Conservation (phyloP, 352 stramenopile species). For the Phytophthora megakarya region DNA sequence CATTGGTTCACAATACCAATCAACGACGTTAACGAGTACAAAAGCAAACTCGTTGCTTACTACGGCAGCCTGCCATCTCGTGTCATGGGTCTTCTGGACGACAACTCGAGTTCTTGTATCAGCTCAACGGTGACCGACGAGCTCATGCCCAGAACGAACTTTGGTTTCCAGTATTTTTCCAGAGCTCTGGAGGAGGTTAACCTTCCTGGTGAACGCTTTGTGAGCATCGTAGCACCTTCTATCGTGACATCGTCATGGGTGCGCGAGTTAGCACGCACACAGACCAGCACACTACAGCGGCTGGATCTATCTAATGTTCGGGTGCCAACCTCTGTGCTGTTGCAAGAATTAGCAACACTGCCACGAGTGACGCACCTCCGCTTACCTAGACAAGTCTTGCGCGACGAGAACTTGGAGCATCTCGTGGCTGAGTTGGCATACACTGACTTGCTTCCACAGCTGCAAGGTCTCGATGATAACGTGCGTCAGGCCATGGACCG, state of each 20-base stretch:
- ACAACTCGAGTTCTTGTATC: constrained; percentile 13
- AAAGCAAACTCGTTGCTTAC: constrained; percentile 44
- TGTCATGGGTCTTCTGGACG: constrained; percentile 19
- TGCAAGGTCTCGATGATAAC: constrained; percentile 62
- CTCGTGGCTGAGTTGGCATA: constrained; percentile 72
- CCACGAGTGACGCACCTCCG: constrained; percentile 66
- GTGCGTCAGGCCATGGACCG: constrained; percentile 68
- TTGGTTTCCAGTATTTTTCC: constrained; percentile 53
- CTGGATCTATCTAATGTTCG: constrained; percentile 64
- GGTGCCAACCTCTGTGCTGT: constrained; percentile 64
- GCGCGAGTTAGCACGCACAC: constrained; percentile 50
- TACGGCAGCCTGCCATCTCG: constrained; percentile 37
- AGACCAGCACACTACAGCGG: constrained; percentile 60
- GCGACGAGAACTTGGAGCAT: constrained; percentile 77
- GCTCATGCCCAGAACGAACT: constrained; percentile 48
- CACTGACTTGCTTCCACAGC: constrained; percentile 46
- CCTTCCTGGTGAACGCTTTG: constrained; percentile 56
- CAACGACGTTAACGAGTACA: constrained; percentile 44
- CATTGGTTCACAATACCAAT: constrained; percentile 26
- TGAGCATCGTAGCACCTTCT: constrained; percentile 63
- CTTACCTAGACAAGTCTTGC: constrained; percentile 63
- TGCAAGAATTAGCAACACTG: constrained; percentile 59
- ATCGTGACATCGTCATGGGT: constrained; percentile 70
- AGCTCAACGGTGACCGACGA: constrained; percentile 26
- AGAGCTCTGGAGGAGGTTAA: constrained; percentile 53